Conservation (phyloP, 495 filamentous ascomycete genomes). For the Aspergillus nanangensis region DNA sequence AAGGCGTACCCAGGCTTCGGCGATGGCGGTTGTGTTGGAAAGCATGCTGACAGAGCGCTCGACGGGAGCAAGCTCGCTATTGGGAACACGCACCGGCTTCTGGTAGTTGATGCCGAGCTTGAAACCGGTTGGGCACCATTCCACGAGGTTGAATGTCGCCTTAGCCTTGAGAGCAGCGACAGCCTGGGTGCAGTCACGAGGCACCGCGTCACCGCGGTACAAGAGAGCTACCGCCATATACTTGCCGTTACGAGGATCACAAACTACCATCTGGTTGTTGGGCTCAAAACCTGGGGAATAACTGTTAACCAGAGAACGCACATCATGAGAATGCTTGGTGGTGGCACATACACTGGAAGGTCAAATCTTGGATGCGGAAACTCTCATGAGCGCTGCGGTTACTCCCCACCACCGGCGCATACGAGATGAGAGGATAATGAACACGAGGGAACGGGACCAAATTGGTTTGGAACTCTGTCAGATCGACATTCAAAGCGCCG, state of each 20-base stretch:
- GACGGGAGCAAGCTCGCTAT: conserved; percentile 72
- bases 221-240: conserved; percentile 91
- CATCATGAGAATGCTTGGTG: not conserved
- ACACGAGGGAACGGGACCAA: conserved; percentile 88
- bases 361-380: conserved; percentile 84
- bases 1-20: conserved; percentile 84
- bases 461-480: conserved; percentile 96
- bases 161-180: conserved; percentile 82
- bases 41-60: conserved; percentile 88
- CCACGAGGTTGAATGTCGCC: conserved; percentile 84
- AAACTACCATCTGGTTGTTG: conserved; percentile 96
- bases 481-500: conserved; percentile 84
- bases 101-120: conserved; percentile 94
- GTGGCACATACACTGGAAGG: conserved; percentile 66
- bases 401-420: conserved; percentile 79
- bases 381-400: conserved; percentile 84
- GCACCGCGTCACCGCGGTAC: conserved; percentile 87
- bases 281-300: conserved; percentile 68
- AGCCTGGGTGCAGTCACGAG: conserved; percentile 76
- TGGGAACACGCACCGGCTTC: conserved; percentile 76
- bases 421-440: conserved; percentile 87
- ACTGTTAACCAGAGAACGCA: conserved; percentile 5
- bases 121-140: conserved; percentile 96
- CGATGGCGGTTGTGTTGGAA: conserved; percentile 87
- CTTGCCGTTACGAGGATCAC: conserved; percentile 86